phyloP scores from a whole-genome alignment of 2,329 filamentous ascomycete species.

The Triangularia verruculosa region DNA sequence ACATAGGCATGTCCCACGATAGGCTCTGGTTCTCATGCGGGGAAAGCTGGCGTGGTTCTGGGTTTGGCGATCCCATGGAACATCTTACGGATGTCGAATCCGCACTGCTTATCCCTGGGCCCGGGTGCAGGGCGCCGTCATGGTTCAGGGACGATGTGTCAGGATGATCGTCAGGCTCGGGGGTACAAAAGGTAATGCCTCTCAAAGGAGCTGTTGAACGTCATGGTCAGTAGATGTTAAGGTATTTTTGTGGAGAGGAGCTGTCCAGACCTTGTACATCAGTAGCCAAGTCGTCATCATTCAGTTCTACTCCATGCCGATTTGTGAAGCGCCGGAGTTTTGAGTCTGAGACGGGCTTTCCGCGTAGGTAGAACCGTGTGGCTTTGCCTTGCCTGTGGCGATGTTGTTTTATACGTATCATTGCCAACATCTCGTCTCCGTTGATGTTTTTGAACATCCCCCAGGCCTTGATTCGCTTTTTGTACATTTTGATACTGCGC shows the following conservation, averaged over 20 bases:
- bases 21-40: no score
- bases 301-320: constrained; percentile 1
- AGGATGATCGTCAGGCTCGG: constrained; percentile 10
- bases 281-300: background rate
- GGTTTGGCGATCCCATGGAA: background rate
- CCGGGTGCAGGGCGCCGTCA: background rate
- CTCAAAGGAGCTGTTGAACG: constrained; percentile 7
- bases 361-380: constrained; percentile 18
- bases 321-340: constrained; percentile 22
- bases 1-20: background rate
- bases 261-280: background rate
- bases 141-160: background rate
- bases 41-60: background rate
- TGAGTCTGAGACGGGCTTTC: constrained; percentile 11
- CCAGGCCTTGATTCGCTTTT: constrained; percentile 25
- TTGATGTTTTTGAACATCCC: constrained; percentile 25
- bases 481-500: constrained; percentile 25
- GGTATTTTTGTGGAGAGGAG: background rate
- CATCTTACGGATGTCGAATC: background rate
- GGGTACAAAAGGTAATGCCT: constrained; percentile 17
- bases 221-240: background rate
- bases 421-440: constrained; percentile 19
- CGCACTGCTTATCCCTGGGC: background rate
- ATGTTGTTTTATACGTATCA: constrained; percentile 18
- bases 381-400: constrained; percentile 20